A percentile compares a stretch with the other conserved stretches of the same genome.
Conservation (phyloP, 345 rosid genomes). For the Eucalyptus fibrosa region DNA sequence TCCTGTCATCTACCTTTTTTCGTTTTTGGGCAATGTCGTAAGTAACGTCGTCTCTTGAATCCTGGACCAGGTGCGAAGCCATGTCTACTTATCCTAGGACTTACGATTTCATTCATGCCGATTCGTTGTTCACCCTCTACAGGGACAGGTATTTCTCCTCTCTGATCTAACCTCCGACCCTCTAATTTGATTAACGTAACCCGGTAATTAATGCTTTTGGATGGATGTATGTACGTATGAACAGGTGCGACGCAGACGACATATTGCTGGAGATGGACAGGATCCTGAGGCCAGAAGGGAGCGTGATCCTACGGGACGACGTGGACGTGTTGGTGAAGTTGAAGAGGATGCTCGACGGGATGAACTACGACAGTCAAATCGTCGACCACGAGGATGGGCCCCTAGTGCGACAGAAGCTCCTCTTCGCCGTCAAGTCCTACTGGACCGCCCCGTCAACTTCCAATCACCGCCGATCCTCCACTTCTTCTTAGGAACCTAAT, state of each 20-base stretch:
- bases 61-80: conserved; percentile 37
- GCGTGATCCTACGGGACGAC: conserved; percentile 44
- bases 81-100: conserved; percentile 56
- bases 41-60: not conserved
- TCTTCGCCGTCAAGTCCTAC: conserved; percentile 41
- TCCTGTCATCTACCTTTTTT: not conserved
- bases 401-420: conserved; percentile 37
- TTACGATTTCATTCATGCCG: conserved; percentile 38
- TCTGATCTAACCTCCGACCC: not conserved
- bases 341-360: conserved; percentile 29
- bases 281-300: conserved; percentile 54
- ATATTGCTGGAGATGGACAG: conserved; percentile 57
- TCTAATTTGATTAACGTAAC: not conserved
- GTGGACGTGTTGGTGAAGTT: conserved; percentile 42
- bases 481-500: not conserved
- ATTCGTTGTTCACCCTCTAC: conserved; percentile 18
- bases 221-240: not conserved
- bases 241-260: conserved; percentile 44
- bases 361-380: conserved; percentile 38
- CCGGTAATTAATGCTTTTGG: not conserved
- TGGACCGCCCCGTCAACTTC: conserved; percentile 26
- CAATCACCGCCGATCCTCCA: not conserved
- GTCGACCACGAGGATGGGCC: conserved; percentile 68
- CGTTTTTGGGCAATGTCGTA: not conserved
- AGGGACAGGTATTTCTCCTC: conserved; percentile 12